Conservation (phyloP, 768 basidiomycete species). For the Tulasnella sp. region DNA sequence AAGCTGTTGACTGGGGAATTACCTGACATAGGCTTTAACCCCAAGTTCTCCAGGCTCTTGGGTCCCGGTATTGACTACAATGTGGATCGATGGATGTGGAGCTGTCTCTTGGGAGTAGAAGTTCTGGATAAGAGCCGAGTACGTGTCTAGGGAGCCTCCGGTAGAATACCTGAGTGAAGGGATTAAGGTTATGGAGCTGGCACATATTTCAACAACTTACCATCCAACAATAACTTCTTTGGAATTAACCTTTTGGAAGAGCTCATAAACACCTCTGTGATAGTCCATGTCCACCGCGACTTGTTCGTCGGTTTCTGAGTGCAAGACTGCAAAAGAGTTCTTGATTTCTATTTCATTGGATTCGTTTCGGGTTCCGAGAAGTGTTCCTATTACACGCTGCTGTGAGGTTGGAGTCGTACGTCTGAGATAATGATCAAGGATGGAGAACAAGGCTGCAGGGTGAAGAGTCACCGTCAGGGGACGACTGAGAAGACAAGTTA, state of each 20-base stretch:
- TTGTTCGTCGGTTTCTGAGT: slow-evolving; percentile 83
- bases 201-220: slow-evolving; percentile 35
- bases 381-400: slow-evolving; percentile 87
- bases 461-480: slow-evolving; percentile 71
- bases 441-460: slow-evolving; percentile 84
- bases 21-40: slow-evolving; percentile 83
- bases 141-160: slow-evolving; percentile 78
- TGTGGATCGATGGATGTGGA: slow-evolving; percentile 78
- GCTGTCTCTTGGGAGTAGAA: slow-evolving; percentile 90
- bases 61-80: slow-evolving; percentile 77
- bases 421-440: slow-evolving; percentile 93
- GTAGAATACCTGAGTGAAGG: slow-evolving; percentile 80
- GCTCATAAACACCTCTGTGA: slow-evolving; percentile 83
- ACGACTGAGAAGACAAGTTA: slow-evolving; percentile 33
- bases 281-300: slow-evolving; percentile 96
- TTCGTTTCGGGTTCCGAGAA: slow-evolving; percentile 68
- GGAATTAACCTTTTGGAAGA: slow-evolving; percentile 71
- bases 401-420: slow-evolving; percentile 49
- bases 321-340: slow-evolving; percentile 81
- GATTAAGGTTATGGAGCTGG: neutral
- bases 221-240: slow-evolving; percentile 91
- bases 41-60: slow-evolving; percentile 50
- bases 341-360: slow-evolving; percentile 55
- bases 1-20: slow-evolving; percentile 18
- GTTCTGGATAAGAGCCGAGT: slow-evolving; percentile 94